These are phyloP conservation scores for Plantago major DNA, from an alignment of 257 asterid genomes.

Conservation along the genomic window DNA sequence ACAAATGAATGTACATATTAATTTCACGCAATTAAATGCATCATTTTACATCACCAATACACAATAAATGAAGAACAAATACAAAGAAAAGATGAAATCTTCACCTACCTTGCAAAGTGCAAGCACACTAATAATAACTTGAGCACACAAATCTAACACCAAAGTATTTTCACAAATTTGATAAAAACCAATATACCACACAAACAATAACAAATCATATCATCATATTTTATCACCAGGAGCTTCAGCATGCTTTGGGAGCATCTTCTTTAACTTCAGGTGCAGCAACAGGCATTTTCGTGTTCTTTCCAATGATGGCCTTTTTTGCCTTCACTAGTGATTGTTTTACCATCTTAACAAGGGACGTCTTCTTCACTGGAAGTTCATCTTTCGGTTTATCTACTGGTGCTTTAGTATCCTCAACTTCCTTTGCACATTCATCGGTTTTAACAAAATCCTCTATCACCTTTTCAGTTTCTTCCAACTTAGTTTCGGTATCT, in stretches of 20 bases:
- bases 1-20: too few relatives aligned
- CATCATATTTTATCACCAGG: constrained; percentile 9
- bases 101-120: constrained; percentile 29
- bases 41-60: too few relatives aligned
- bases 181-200: constrained; percentile 32
- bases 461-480: not conserved
- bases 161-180: constrained; percentile 20
- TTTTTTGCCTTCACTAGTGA: constrained; percentile 88
- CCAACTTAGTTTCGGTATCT: constrained; percentile 23
- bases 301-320: constrained; percentile 70
- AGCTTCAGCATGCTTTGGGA: constrained; percentile 21
- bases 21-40: constrained; percentile 47
- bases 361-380: constrained; percentile 62
- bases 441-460: constrained; percentile 26
- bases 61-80: constrained; percentile 37
- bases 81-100: constrained; percentile 8
- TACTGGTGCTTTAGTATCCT: constrained; percentile 26
- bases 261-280: constrained; percentile 45
- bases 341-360: constrained; percentile 78
- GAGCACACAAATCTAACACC: constrained; percentile 22
- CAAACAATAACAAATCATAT: constrained; percentile 28
- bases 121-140: constrained; percentile 25
- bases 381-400: constrained; percentile 44
- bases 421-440: constrained; percentile 9
- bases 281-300: constrained; percentile 46